phyloP scores from a whole-genome alignment of 441 rosid genomes.

The Pelargonium fulgidum region DNA sequence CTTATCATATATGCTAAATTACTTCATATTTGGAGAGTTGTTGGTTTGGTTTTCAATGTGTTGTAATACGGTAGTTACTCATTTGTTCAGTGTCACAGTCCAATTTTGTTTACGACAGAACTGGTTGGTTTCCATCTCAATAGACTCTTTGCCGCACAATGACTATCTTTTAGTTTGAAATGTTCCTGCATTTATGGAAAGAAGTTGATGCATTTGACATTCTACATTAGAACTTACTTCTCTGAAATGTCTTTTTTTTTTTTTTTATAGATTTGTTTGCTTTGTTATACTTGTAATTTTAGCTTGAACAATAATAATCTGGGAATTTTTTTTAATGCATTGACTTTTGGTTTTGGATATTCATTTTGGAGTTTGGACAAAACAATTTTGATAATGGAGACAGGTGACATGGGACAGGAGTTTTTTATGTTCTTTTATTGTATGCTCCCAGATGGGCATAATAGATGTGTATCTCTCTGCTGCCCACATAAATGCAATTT shows the following conservation, averaged over 20 bases:
- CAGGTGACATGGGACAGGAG: background rate
- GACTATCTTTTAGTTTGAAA: too few species aligned
- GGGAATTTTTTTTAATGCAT: background rate
- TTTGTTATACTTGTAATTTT: too few species aligned
- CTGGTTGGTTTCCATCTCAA: too few species aligned
- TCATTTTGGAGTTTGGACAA: background rate
- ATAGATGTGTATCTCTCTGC: background rate
- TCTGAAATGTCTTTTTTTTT: too few species aligned
- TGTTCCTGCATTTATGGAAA: too few species aligned
- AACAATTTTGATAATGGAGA: background rate
- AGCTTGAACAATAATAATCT: background rate
- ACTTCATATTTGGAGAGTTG: background rate
- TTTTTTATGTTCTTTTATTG: too few species aligned
- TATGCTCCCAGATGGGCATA: background rate
- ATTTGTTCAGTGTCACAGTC: background rate
- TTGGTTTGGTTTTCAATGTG: background rate
- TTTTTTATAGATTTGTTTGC: too few species aligned
- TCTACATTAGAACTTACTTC: too few species aligned
- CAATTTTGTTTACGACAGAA: background rate
- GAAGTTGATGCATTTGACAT: too few species aligned
- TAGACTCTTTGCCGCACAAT: too few species aligned
- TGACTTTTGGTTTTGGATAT: background rate
- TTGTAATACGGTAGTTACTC: background rate
- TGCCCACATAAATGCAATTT: background rate
- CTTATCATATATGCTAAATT: background rate